Evolutionary conservation across 2,329 filamentous ascomycete species (phyloP).

Genomic region (Hypoxylon rubiginosum): DNA sequence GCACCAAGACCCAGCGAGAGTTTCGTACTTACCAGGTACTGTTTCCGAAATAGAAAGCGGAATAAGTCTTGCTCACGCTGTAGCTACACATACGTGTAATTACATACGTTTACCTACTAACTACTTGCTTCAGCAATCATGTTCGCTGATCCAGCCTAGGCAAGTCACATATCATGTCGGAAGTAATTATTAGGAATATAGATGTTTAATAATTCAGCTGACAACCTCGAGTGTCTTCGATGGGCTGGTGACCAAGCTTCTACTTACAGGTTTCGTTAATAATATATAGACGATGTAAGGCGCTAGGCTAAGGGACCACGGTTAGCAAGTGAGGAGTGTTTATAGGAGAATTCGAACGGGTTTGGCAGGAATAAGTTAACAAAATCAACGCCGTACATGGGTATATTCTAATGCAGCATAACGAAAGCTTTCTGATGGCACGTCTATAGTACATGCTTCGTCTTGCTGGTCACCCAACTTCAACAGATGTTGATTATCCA

Average conservation of each 20-base stretch:
- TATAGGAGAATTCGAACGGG: background rate
- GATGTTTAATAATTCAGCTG: no score
- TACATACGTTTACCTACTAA: no score
- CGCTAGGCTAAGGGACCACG: background rate
- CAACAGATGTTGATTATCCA: slow-evolving; percentile 56
- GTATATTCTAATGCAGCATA: slow-evolving; percentile 10
- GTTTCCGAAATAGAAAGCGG: background rate
- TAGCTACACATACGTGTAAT: background rate
- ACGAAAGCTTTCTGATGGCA: background rate
- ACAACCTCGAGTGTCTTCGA: no score
- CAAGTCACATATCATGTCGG: no score
- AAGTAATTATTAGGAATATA: no score
- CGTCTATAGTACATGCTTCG: background rate
- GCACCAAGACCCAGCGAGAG: no score
- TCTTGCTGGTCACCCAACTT: background rate
- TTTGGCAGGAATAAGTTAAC: background rate
- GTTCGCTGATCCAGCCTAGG: no score
- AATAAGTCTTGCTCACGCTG: background rate
- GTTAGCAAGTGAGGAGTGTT: background rate
- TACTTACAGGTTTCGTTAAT: background rate
- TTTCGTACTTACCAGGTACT: background rate
- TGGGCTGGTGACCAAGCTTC: no score
- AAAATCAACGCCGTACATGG: slow-evolving; percentile 13
- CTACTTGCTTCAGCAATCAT: no score
- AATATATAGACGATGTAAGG: background rate